Evolutionary conservation across 345 rosid genomes (phyloP).

Genomic region (Lumnitzera racemosa): DNA sequence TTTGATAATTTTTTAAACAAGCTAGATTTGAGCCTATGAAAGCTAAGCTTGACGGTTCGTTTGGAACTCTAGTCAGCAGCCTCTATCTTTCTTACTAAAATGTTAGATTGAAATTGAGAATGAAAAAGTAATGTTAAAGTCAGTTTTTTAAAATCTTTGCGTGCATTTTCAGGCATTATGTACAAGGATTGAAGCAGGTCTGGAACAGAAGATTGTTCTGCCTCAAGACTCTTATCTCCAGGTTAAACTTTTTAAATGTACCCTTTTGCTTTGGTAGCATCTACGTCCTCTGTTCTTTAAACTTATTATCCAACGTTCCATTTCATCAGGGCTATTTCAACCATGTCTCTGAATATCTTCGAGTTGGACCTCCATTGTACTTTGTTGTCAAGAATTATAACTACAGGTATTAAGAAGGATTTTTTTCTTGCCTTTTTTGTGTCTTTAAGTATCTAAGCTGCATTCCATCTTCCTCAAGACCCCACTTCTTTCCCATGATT

Average conservation of each 20-base stretch:
- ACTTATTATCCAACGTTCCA: background rate
- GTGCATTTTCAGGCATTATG: constrained; percentile 29
- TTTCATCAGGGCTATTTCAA: constrained; percentile 46
- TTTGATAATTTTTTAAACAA: no score
- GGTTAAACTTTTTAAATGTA: constrained; percentile 18
- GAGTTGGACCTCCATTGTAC: constrained; percentile 54
- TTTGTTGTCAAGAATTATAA: constrained; percentile 59
- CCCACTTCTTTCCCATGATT: background rate
- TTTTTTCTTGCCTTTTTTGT: no score
- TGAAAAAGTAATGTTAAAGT: no score
- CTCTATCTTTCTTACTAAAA: no score
- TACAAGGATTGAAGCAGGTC: constrained; percentile 48
- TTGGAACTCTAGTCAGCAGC: no score
- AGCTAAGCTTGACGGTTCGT: no score
- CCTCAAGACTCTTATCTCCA: constrained; percentile 62
- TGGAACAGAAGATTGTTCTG: constrained; percentile 57
- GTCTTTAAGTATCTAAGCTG: background rate
- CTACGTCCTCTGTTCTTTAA: background rate
- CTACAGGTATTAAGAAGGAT: constrained; percentile 26
- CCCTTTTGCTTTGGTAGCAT: background rate
- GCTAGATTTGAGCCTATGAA: no score
- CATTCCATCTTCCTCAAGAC: background rate
- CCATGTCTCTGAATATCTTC: constrained; percentile 39
- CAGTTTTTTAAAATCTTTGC: no score
- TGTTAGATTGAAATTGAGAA: no score